Conservation (phyloP, 2,329 filamentous ascomycete genomes). For the Fusarium sp. region DNA sequence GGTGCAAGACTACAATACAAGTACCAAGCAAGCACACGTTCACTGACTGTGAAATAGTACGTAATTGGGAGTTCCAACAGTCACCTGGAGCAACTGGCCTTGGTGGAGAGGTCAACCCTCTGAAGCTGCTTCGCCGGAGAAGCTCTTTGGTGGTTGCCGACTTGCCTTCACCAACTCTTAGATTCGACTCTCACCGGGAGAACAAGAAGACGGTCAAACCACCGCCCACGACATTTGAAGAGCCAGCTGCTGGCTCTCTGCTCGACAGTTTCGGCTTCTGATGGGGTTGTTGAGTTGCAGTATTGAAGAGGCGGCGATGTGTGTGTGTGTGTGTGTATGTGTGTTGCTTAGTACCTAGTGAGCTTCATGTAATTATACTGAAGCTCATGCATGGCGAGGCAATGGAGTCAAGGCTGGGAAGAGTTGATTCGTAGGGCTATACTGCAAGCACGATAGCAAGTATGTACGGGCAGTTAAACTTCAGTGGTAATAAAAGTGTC, state of each 20-base stretch:
- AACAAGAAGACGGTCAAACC: slow-evolving; percentile 58
- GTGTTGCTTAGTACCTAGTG: neutral
- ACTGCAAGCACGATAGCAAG: neutral
- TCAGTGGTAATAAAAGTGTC: neutral
- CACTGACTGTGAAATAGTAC: slow-evolving; percentile 59
- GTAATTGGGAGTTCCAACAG: slow-evolving; percentile 83
- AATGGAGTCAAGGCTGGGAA: neutral
- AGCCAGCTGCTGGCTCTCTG: slow-evolving; percentile 89
- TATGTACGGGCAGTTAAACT: neutral
- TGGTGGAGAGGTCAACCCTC: slow-evolving; percentile 66
- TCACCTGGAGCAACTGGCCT: slow-evolving; percentile 48
- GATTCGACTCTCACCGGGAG: slow-evolving; percentile 52
- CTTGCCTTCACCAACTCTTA: slow-evolving; percentile 58
- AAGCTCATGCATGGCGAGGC: neutral
- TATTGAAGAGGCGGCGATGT: neutral
- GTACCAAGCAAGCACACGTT: neutral
- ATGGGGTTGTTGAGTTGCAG: neutral
- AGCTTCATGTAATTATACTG: neutral
- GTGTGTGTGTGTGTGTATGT: too few relatives aligned
- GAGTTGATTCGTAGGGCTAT: neutral
- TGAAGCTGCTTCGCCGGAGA: slow-evolving; percentile 73
- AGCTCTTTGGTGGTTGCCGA: slow-evolving; percentile 86
- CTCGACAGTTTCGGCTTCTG: slow-evolving; percentile 94
- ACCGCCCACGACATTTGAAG: slow-evolving; percentile 82
- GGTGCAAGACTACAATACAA: slow-evolving; percentile 37